phyloP scores from a whole-genome alignment of 2,329 filamentous ascomycete genomes.

The Diaporthe longicolla region DNA sequence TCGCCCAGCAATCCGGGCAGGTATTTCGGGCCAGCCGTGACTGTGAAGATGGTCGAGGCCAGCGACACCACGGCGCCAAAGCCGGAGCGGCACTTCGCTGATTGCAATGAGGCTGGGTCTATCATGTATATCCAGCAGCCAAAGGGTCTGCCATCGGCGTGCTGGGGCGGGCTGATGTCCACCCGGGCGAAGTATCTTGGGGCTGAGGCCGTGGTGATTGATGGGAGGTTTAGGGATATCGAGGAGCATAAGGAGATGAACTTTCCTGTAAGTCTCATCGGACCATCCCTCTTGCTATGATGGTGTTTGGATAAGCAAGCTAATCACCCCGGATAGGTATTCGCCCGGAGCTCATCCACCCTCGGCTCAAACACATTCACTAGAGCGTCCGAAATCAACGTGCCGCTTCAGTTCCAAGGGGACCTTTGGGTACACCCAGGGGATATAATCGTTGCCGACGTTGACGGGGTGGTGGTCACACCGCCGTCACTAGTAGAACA shows the following conservation, averaged over 20 bases:
- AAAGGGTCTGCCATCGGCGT: constrained; percentile 42
- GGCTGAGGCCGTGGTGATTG: constrained; percentile 12
- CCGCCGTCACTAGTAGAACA: neutral
- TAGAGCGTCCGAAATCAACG: constrained; percentile 8
- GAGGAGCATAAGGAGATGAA: constrained; percentile 16
- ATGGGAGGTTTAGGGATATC: neutral
- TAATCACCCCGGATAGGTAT: neutral
- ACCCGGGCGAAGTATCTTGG: constrained; percentile 43
- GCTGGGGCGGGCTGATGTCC: constrained; percentile 46
- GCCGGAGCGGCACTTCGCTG: constrained; percentile 42
- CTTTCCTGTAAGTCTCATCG: neutral
- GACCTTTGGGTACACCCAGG: constrained; percentile 4
- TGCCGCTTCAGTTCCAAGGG: constrained; percentile 1
- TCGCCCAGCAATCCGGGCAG: constrained; percentile 22
- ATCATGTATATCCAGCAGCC: constrained; percentile 45
- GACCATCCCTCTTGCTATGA: neutral
- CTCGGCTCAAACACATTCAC: constrained; percentile 11
- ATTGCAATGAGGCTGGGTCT: constrained; percentile 40
- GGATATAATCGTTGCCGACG: constrained; percentile 17
- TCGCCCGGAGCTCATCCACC: constrained; percentile 3
- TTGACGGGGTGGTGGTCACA: constrained; percentile 4
- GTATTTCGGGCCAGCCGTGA: constrained; percentile 41
- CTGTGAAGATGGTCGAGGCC: constrained; percentile 43
- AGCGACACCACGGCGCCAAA: constrained; percentile 40
- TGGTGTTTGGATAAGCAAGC: neutral